These are phyloP conservation scores for Euphrasia arctica DNA, from an alignment of 305 asterid species.

Conservation along the genomic window DNA sequence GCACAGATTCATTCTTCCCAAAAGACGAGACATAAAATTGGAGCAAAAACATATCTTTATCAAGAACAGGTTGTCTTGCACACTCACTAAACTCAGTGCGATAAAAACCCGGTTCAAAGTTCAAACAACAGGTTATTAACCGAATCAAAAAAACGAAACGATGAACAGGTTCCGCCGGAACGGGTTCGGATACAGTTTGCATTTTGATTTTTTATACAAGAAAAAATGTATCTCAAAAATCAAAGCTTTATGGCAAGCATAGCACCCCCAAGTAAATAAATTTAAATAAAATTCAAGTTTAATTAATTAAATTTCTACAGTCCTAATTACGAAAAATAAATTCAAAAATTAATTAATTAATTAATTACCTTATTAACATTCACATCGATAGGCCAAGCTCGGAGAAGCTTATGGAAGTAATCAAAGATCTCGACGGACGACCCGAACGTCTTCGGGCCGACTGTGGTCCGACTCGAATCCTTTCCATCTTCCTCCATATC, in stretches of 20 bases:
- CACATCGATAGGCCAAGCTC: conserved; percentile 58
- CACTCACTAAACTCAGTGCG: no score
- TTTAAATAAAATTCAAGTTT: background rate
- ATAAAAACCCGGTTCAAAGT: no score
- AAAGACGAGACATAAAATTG: no score
- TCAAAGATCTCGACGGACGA: conserved; percentile 71
- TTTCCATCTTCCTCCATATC: background rate
- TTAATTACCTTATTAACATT: conserved; percentile 68
- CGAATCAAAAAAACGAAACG: no score
- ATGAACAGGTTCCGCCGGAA: no score
- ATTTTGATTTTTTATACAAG: no score
- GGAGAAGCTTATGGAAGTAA: conserved; percentile 68
- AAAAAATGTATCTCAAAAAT: background rate
- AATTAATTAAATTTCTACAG: background rate
- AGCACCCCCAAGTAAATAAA: background rate
- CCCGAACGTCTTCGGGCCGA: conserved; percentile 62
- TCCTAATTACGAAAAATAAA: background rate
- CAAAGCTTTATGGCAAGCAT: background rate
- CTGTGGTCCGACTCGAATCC: conserved; percentile 28
- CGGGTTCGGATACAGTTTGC: no score
- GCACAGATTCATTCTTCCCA: no score
- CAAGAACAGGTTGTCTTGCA: no score
- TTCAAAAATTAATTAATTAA: background rate
- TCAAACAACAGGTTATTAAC: no score
- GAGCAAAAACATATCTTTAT: no score